These are phyloP conservation scores for Pichia phayaonensis DNA, from an alignment of 805 yeast genomes.

Conservation along the genomic window DNA sequence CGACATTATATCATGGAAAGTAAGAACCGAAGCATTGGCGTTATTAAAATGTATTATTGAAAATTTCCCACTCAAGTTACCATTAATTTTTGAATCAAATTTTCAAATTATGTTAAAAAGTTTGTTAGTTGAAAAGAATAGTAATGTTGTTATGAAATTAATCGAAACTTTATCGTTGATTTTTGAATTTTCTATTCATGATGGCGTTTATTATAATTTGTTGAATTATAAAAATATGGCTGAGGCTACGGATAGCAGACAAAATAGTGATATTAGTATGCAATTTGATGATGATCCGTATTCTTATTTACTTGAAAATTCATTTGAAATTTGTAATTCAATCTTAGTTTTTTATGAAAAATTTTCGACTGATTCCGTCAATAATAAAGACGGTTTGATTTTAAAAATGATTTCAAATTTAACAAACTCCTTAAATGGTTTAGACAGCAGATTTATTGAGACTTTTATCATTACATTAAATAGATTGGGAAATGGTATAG, in stretches of 20 bases:
- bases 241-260: constrained; percentile 14
- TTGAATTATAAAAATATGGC: constrained; percentile 20
- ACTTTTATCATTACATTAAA: constrained; percentile 13
- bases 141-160: constrained; percentile 43
- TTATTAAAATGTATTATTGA: constrained; percentile 33
- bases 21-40: constrained; percentile 45
- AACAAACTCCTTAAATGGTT: constrained; percentile 22
- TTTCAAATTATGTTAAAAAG: constrained; percentile 29
- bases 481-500: constrained; percentile 14
- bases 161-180: constrained; percentile 37
- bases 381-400: constrained; percentile 20
- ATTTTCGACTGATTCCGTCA: constrained; percentile 8
- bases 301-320: constrained; percentile 10
- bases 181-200: constrained; percentile 26
- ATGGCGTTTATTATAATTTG: constrained; percentile 28
- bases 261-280: constrained; percentile 36
- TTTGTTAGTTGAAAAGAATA: constrained; percentile 35
- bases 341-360: constrained; percentile 9
- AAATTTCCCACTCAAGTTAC: constrained; percentile 31
- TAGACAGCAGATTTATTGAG: constrained; percentile 17
- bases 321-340: constrained; percentile 15
- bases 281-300: constrained; percentile 26
- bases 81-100: constrained; percentile 27
- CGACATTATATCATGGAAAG: constrained; percentile 46
- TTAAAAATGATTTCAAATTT: constrained; percentile 14